Conservation (phyloP, 1,284 basidiomycete genomes). For the Marasmius oreades region DNA sequence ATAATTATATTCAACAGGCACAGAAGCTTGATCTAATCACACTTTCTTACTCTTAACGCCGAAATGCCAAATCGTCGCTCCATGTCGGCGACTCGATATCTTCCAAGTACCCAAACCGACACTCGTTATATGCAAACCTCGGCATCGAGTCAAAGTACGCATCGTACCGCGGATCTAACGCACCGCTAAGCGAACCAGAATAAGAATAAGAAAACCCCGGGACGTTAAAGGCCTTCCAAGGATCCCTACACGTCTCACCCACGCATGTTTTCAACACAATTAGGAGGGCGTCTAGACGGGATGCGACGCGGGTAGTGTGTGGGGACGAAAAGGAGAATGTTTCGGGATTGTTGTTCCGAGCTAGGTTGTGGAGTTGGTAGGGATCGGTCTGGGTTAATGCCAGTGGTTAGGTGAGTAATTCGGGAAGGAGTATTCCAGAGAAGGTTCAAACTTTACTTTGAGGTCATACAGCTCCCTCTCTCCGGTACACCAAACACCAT, state of each 20-base stretch:
- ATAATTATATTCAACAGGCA: no score
- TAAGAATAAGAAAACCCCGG: neutral
- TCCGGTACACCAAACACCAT: conserved; percentile 6
- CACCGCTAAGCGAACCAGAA: neutral
- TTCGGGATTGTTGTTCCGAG: neutral
- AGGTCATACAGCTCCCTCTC: conserved; percentile 7
- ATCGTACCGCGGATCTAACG: neutral
- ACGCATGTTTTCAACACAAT: conserved; percentile 4
- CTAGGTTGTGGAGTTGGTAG: conserved; percentile 3
- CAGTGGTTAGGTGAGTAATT: neutral
- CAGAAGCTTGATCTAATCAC: no score
- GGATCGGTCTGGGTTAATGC: conserved; percentile 1
- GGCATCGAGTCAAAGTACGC: conserved; percentile 2
- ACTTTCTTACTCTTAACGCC: no score
- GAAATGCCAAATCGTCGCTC: neutral
- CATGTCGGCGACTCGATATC: neutral
- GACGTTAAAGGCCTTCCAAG: neutral
- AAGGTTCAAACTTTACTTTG: neutral
- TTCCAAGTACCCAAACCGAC: conserved; percentile 5
- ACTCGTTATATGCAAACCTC: neutral
- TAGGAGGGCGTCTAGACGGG: conserved; percentile 1
- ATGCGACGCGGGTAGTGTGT: neutral
- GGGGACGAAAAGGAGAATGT: neutral
- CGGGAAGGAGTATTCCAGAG: neutral
- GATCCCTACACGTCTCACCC: neutral